Evolutionary conservation across 2,329 filamentous ascomycete genomes (phyloP).

Genomic region (Didymella segeticola): DNA sequence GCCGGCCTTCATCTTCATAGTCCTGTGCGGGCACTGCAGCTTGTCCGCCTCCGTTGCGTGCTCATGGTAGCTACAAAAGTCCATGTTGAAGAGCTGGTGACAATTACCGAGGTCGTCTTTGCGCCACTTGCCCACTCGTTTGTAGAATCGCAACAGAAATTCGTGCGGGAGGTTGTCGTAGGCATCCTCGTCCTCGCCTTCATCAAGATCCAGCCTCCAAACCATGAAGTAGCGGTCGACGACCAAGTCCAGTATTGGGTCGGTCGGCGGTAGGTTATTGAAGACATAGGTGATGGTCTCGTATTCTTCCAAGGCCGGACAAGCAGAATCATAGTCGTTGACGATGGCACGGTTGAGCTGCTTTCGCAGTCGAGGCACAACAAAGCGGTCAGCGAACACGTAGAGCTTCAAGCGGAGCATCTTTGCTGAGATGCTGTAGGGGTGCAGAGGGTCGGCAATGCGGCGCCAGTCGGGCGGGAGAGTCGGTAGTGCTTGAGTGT

Average conservation of each 20-base stretch:
- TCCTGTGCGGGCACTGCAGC: conserved; percentile 3
- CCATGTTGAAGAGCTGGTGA: conserved; percentile 16
- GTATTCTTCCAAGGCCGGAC: conserved; percentile 12
- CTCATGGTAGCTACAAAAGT: conserved; percentile 16
- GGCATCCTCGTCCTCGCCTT: conserved; percentile 10
- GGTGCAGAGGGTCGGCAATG: conserved; percentile 9
- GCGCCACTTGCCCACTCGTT: conserved; percentile 10
- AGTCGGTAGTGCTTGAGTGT: conserved; percentile 16
- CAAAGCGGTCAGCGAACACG: conserved; percentile 16
- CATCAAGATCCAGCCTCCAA: conserved; percentile 12
- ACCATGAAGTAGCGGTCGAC: conserved; percentile 21
- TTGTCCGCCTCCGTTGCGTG: conserved; percentile 6
- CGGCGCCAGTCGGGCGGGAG: conserved; percentile 12
- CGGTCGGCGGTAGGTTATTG: conserved; percentile 14
- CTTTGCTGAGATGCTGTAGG: conserved; percentile 11
- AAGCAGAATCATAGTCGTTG: conserved; percentile 11
- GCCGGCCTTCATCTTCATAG: conserved; percentile 7
- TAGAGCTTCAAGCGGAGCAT: conserved; percentile 18
- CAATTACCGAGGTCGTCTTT: conserved; percentile 5
- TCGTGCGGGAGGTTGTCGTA: conserved; percentile 9
- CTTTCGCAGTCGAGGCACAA: conserved; percentile 5
- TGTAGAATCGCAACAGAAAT: conserved; percentile 13
- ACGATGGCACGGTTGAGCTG: conserved; percentile 14
- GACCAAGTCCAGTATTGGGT: conserved; percentile 15
- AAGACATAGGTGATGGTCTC: conserved; percentile 18